Conservation (phyloP, 202 grass and related monocot genomes). For the Musa balbisiana region DNA sequence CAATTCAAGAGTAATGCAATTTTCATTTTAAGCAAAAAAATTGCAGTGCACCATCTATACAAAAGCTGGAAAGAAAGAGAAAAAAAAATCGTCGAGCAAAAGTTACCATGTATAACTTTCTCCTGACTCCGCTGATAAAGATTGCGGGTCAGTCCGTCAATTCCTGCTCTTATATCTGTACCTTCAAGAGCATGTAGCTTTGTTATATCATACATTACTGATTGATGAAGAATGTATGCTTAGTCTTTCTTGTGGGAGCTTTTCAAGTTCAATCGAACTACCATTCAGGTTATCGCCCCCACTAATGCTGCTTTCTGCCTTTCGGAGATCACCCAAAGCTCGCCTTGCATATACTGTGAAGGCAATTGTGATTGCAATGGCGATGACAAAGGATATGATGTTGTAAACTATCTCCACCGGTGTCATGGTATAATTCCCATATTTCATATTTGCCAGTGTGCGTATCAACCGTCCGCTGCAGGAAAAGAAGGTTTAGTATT, state of each 20-base stretch:
- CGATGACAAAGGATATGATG: conserved; percentile 43
- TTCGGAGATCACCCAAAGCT: conserved; percentile 45
- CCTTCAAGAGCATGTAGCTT: neutral
- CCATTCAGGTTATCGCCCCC: conserved; percentile 5
- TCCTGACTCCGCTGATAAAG: neutral
- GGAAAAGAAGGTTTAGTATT: neutral
- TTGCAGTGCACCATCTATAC: neutral
- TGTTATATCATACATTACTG: neutral
- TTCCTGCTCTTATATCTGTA: neutral
- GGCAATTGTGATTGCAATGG: conserved; percentile 43
- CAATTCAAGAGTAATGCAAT: neutral
- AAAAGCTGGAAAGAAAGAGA: neutral
- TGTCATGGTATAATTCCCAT: conserved; percentile 60
- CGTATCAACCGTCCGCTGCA: conserved; percentile 69
- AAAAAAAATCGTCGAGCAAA: neutral
- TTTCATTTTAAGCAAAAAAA: neutral
- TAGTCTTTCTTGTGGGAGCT: conserved; percentile 10
- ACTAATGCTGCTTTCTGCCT: conserved; percentile 18
- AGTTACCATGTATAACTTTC: neutral
- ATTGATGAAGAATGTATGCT: neutral
- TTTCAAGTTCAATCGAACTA: conserved; percentile 18
- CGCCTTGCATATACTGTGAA: conserved; percentile 72
- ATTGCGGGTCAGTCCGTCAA: neutral
- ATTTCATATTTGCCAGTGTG: conserved; percentile 62
- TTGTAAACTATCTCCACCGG: conserved; percentile 81